Evolutionary conservation across 163 green algal genomes (phyloP), one percentile per base, ranked within the genome.

Genomic region (Chlamydomonas reinhardtii): DNA sequence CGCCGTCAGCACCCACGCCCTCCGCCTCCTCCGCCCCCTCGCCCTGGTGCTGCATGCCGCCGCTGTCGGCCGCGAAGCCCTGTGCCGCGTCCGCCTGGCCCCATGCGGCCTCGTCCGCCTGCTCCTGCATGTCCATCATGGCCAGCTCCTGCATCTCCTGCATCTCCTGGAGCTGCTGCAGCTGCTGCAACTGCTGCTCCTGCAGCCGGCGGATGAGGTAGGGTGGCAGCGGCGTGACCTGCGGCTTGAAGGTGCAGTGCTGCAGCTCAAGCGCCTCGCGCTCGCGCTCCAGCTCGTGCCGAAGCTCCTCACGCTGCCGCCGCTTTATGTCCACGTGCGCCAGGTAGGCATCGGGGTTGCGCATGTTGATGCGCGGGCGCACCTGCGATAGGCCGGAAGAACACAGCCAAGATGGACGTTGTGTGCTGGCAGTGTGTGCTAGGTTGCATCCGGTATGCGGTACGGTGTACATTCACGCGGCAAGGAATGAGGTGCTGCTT

Each of bases 201-300:
- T 89, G 76, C 27, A 86, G 76, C 27, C 61, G 59, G 15, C 79
- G 79, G 48, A 86, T 74, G 25, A 90, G 78, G 37, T 90, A 90
- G 14, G 78, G 35, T 1, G 86, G 86, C 27, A 90, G 73, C 16
- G 86, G 86, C 29, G 79, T 90, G 31, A 80, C 87, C 52, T 83
- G 86, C 27, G 86, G 86, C 73, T 87, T 83, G 73, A 90, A 90
- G 11, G 86, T 90, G 72, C 86, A 90, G 24, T 87, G 71, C 54
- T 83, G 74, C 73, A 90, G 52, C 79, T 90, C 86, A n/a, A 76
- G 48, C 19, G 79, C 86, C 39, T 87, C 73, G 8, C 79, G 78
- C 65, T 90, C 86, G 19, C 48, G 39, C 24, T 72, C 71, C 31
- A 86, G 43, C 61, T 84, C 61, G 2, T 74, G 48, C 1, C 52